Percentiles rank a stretch among this genome's conserved stretches.
Evolutionary conservation across 1,284 basidiomycete genomes (phyloP).

Genomic region (Blastosporella zonata): DNA sequence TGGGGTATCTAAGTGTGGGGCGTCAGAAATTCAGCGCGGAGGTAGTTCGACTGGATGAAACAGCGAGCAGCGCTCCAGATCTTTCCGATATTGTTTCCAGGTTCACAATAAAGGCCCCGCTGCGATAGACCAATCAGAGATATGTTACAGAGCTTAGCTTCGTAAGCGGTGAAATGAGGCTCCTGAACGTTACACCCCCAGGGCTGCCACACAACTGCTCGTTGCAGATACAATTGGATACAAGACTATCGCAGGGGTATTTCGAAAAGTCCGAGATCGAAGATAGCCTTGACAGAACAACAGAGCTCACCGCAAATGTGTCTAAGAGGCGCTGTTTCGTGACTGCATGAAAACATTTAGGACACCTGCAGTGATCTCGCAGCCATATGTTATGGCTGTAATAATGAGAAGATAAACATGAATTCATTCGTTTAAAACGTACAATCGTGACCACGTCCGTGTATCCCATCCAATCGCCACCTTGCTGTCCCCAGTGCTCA

Average conservation of each 20-base stretch:
- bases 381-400: slow-evolving; percentile 49
- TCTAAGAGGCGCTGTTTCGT: slow-evolving; percentile 91
- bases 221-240: no score
- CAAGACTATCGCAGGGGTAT: no score
- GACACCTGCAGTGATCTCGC: slow-evolving; percentile 82
- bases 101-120: no score
- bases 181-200: no score
- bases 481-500: slow-evolving; percentile 53
- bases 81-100: no score
- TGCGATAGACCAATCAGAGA: no score
- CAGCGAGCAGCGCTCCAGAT: no score
- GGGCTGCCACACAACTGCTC: no score
- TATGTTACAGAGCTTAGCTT: no score
- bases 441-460: slow-evolving; percentile 69
- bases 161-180: no score
- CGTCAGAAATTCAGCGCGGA: no score
- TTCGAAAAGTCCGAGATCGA: slow-evolving; percentile 1
- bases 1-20: slow-evolving; percentile 82
- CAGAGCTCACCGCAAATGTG: slow-evolving; percentile 65
- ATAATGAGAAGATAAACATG: not conserved
- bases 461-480: slow-evolving; percentile 70
- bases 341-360: slow-evolving; percentile 81
- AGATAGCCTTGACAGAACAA: slow-evolving; percentile 19
- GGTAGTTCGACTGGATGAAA: no score
- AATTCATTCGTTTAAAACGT: slow-evolving; percentile 27